Base-by-base conservation (phyloP, 768 basidiomycete species). In the Hebeloma cylindrosporum region DNA sequence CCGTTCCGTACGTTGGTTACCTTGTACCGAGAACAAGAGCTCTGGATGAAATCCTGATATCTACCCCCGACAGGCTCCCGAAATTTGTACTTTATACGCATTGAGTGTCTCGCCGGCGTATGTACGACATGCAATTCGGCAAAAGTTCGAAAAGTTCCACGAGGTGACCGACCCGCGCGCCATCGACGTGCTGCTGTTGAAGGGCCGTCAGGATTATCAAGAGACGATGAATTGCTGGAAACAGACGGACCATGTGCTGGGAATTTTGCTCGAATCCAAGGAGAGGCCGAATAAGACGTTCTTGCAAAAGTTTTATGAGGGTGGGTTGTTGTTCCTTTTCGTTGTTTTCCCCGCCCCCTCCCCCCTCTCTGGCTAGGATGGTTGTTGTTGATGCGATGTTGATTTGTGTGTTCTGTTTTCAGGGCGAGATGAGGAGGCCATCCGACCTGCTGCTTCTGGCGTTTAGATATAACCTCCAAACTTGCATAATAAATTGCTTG, bases 191-290 rank as follows among this genome's bases (percentile, higher is more conserved):
- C 73, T 97, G 56, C 60, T 96, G 29, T 76, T 86, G 60, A 97
- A 97, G 74, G 75, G 80, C 40, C 73, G 82, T 51, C 86, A 83
- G 69, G 93, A 97, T 54, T 90, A 82, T 60, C 95, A 98, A 73
- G 95, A 97, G 74, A 85, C 86, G 40, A 74, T 96, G 75, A 97
- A 97, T 61, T 80, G 78, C 57, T 97, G 93, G 93, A 93, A 93
- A 60, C 87, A 89, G 71, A 77, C 73, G 31, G 86, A 90, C 49
- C 89, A 93, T 59, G 70, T 93, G 22, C 66, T 83, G 64, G 88
- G 88, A 2, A 77, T 88, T 25, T 61, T 91, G 38, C 64, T 90
- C 47, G 63, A 76, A 49, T 68, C 72, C 6, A 66, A 68, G 51
- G 63, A 67, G 22, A 52, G 61, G 43, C 67, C 73, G 1, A 68